Evolutionary conservation across 2,329 filamentous ascomycete species (phyloP), one percentile per base, ranked within the genome.

Genomic region (Diaporthe helianthi): DNA sequence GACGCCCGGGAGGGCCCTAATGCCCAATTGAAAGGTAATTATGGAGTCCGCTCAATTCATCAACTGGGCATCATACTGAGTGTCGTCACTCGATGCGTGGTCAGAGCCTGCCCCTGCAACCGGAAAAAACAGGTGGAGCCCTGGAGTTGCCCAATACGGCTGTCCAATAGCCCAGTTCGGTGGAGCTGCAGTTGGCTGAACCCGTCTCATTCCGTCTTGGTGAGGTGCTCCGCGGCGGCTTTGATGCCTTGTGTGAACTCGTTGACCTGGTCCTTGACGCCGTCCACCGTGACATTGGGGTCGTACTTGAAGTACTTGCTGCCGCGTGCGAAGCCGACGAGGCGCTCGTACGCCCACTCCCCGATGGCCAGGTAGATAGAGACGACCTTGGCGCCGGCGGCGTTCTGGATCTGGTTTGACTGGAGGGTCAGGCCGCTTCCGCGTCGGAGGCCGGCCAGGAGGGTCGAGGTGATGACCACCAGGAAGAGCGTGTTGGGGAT

Each of bases 401-500:
- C 55, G 19, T 69, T 69, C 63, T 69, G 52, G 63, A 71, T 67
- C 49, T 67, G 55, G 15, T 64, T 41, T 10, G 70, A 49, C 63
- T 71, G 70, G 70, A 71, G 69, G 63, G 70, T 69, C 26, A 71
- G 41, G 55, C 70, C 70, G 15, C 67, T 69, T 22, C 67, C 46
- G 49, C 70, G 70, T 24, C 70, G 70, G 9, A 71, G 52, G 36
- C 70, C 70, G 15, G 70, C 70, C 51, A 71, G 64, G 63, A 71
- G 54, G 46, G 70, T 71, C 44, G 63, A 65, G 41, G 70, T 71
- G 53, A 71, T 65, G 63, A 69, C 49, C 38, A 69, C 70, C 63
- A 71, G 54, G 55, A 71, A 71, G 63, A 71, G 67, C 4, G 67
- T 54, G 70, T 71, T 69, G 3, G 70, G 70, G 67, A 71, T 67